Evolutionary conservation across 495 filamentous ascomycete genomes (phyloP).

Genomic region (Neurospora sp.): DNA sequence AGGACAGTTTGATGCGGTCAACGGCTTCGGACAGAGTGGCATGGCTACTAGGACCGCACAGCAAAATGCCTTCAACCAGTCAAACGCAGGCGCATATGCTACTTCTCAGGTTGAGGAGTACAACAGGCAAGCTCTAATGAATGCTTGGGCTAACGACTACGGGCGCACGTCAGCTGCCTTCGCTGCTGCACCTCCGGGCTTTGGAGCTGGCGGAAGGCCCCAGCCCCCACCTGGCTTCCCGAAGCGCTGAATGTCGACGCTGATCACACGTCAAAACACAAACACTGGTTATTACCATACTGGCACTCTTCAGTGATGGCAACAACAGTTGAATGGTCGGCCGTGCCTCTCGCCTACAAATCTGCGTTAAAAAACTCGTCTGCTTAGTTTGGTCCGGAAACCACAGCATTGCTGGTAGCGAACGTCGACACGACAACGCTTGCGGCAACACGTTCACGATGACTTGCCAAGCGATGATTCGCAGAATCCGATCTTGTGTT

Average conservation of each 20-base stretch:
- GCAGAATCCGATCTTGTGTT: not conserved
- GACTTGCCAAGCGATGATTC: not conserved
- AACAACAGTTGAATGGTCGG: not conserved
- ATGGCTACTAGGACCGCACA: not conserved
- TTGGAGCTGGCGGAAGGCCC: not conserved
- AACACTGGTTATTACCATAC: not conserved
- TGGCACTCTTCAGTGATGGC: not conserved
- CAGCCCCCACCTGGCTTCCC: not conserved
- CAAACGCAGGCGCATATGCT: not conserved
- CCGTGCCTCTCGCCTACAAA: not conserved
- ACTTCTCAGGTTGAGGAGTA: slow-evolving; percentile 3
- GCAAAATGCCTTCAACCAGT: not conserved
- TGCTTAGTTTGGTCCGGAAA: not conserved
- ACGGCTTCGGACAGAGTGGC: not conserved
- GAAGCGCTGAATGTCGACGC: not conserved
- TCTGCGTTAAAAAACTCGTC: not conserved
- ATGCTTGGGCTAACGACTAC: slow-evolving; percentile 6
- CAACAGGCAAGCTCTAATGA: slow-evolving; percentile 1
- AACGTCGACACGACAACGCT: not conserved
- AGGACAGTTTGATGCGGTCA: not conserved
- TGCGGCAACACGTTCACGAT: not conserved
- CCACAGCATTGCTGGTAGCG: not conserved
- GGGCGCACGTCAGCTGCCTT: not conserved
- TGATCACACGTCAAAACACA: not conserved
- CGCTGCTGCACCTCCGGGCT: not conserved